Evolutionary conservation across 2,329 filamentous ascomycete genomes (phyloP).

Genomic region (Aureobasidium sp.): DNA sequence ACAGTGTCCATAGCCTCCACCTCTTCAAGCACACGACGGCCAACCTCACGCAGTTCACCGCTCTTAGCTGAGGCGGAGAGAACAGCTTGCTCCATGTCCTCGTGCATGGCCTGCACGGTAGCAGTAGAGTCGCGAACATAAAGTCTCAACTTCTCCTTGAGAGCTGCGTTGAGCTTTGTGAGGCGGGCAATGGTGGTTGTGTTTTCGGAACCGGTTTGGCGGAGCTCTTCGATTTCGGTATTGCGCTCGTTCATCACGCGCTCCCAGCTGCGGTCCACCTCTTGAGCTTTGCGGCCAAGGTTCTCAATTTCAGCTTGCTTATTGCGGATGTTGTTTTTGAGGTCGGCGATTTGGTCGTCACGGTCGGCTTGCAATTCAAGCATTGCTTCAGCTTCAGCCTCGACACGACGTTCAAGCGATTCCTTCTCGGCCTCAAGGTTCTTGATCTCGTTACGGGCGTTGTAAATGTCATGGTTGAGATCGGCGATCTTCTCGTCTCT

Average conservation of each 20-base stretch:
- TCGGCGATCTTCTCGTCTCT: conserved; percentile 28
- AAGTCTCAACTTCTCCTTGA: conserved; percentile 26
- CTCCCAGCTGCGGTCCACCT: conserved; percentile 35
- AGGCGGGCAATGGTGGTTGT: conserved; percentile 22
- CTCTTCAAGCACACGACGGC: conserved; percentile 12
- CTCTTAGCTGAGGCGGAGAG: not conserved
- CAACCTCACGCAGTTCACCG: not conserved
- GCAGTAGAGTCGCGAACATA: conserved; percentile 30
- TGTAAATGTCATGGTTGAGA: conserved; percentile 20
- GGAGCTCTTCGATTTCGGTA: conserved; percentile 32
- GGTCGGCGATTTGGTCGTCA: conserved; percentile 27
- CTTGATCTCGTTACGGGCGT: conserved; percentile 17
- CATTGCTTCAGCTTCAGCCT: conserved; percentile 30
- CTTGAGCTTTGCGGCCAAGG: conserved; percentile 26
- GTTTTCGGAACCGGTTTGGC: conserved; percentile 22
- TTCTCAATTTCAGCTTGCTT: conserved; percentile 29
- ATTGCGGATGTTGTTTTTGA: conserved; percentile 25
- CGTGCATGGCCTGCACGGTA: conserved; percentile 20
- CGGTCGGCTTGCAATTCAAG: conserved; percentile 29
- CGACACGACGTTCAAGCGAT: conserved; percentile 29
- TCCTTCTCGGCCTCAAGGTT: conserved; percentile 24
- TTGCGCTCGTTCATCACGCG: conserved; percentile 34
- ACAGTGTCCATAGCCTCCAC: conserved; percentile 23
- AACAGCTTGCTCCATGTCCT: conserved; percentile 16
- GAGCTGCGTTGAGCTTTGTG: conserved; percentile 23